Evolutionary conservation across 23 red algal genomes (phyloP).

Genomic region (Gracilaria gracilis): DNA sequence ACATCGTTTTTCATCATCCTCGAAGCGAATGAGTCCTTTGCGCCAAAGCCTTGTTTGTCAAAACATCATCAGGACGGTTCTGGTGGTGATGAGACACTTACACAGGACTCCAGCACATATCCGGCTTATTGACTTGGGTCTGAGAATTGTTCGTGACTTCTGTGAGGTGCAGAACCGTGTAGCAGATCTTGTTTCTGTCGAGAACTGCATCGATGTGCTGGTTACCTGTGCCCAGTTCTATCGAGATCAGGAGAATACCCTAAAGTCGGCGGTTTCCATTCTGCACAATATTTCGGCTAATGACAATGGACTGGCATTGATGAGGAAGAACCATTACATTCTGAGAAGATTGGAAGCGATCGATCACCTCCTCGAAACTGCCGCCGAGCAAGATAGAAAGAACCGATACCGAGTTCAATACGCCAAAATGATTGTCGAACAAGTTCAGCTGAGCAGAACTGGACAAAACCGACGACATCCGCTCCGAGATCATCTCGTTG

Average conservation of each 20-base stretch:
- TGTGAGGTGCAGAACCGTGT: constrained; percentile 22
- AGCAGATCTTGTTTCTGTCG: constrained; percentile 32
- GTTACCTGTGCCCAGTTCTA: constrained; percentile 54
- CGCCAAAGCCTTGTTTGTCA: constrained; percentile 31
- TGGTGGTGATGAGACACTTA: constrained; percentile 26
- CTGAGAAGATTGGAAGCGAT: constrained; percentile 20
- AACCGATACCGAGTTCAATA: constrained; percentile 1
- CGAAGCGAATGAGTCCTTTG: neutral
- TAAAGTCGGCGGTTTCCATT: constrained; percentile 1
- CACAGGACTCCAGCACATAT: constrained; percentile 30
- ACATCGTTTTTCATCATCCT: constrained; percentile 1
- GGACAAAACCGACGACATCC: neutral
- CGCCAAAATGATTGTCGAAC: constrained; percentile 5
- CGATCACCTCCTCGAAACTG: constrained; percentile 7
- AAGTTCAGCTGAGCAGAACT: constrained; percentile 3
- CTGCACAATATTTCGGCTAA: neutral
- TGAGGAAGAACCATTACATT: neutral
- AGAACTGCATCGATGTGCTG: constrained; percentile 50
- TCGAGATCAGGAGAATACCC: constrained; percentile 42
- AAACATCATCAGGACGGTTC: constrained; percentile 60
- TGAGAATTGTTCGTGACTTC: constrained; percentile 56
- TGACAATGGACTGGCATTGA: neutral
- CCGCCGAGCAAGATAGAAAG: constrained; percentile 15
- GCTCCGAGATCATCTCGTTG: neutral
- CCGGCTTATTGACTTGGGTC: constrained; percentile 16